Evolutionary conservation across 1,284 basidiomycete genomes (phyloP).

Genomic region (Pholiota adiposa): DNA sequence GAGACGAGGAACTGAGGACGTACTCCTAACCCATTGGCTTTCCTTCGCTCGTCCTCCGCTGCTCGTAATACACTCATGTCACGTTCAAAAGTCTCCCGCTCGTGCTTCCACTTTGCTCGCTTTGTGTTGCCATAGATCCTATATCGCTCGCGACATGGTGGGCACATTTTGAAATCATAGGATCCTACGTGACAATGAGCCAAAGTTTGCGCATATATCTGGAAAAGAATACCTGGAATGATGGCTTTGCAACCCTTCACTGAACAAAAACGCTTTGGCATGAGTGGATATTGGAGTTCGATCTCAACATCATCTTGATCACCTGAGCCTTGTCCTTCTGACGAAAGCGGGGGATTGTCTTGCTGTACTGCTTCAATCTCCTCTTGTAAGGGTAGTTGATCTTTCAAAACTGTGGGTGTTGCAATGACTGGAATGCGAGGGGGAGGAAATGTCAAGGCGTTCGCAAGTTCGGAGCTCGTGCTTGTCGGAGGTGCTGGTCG

Average conservation of each 20-base stretch:
- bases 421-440: not conserved
- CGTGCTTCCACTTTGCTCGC: slow-evolving; percentile 55
- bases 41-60: slow-evolving; percentile 44
- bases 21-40: slow-evolving; percentile 40
- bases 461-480: slow-evolving; percentile 43
- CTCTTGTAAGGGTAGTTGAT: too few relatives aligned
- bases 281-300: not conserved
- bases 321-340: not conserved
- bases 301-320: not conserved
- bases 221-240: slow-evolving; percentile 28
- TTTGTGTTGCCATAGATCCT: slow-evolving; percentile 57
- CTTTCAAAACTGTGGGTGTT: too few relatives aligned
- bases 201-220: not conserved
- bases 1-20: slow-evolving; percentile 11
- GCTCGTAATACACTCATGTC: slow-evolving; percentile 42
- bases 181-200: slow-evolving; percentile 26
- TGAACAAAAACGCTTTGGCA: slow-evolving; percentile 46
- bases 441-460: slow-evolving; percentile 12
- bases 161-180: slow-evolving; percentile 61
- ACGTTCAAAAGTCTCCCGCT: slow-evolving; percentile 46
- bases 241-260: slow-evolving; percentile 57
- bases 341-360: not conserved
- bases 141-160: slow-evolving; percentile 52
- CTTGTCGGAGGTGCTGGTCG: slow-evolving; percentile 11
- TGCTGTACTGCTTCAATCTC: too few relatives aligned